Percentiles rank a stretch among this genome's conserved stretches.
Conservation (phyloP, 2,329 filamentous ascomycete genomes). For the Stenocarpella maydis region DNA sequence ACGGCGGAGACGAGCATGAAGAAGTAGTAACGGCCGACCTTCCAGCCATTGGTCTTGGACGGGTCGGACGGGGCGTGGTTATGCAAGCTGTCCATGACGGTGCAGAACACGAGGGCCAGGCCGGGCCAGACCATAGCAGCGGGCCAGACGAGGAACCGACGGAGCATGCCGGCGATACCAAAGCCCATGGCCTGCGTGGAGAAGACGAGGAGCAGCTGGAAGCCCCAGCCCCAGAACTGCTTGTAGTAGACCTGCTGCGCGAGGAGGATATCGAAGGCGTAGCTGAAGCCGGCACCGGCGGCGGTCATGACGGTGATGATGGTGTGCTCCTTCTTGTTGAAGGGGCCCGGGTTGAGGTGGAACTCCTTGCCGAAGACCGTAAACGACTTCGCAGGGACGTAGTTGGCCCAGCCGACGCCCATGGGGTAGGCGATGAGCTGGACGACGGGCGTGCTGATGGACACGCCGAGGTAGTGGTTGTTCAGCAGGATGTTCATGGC, state of each 20-base stretch:
- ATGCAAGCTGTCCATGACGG: slow-evolving; percentile 46
- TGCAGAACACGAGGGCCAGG: slow-evolving; percentile 44
- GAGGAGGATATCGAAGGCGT: slow-evolving; percentile 40
- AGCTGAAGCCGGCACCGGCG: slow-evolving; percentile 36
- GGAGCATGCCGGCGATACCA: slow-evolving; percentile 45
- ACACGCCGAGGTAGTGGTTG: slow-evolving; percentile 32
- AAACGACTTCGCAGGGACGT: slow-evolving; percentile 28
- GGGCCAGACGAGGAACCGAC: slow-evolving; percentile 48
- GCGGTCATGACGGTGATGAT: slow-evolving; percentile 33
- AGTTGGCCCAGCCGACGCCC: slow-evolving; percentile 18
- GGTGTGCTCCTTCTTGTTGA: slow-evolving; percentile 34
- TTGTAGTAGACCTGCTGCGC: slow-evolving; percentile 45
- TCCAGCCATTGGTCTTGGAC: slow-evolving; percentile 30
- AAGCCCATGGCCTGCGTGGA: slow-evolving; percentile 46
- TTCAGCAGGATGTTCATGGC: slow-evolving; percentile 11
- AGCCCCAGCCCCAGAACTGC: slow-evolving; percentile 44
- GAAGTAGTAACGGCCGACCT: slow-evolving; percentile 25
- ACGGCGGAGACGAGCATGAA: slow-evolving; percentile 15
- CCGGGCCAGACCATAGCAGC: slow-evolving; percentile 45
- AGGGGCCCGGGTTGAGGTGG: slow-evolving; percentile 28
- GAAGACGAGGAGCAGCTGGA: slow-evolving; percentile 43
- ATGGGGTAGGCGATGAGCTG: slow-evolving; percentile 32
- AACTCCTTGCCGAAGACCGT: slow-evolving; percentile 22
- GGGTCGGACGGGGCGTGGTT: slow-evolving; percentile 32
- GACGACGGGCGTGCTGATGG: slow-evolving; percentile 30